Base-by-base conservation (phyloP, 2,329 filamentous ascomycete species). In the Bertia moriformis region DNA sequence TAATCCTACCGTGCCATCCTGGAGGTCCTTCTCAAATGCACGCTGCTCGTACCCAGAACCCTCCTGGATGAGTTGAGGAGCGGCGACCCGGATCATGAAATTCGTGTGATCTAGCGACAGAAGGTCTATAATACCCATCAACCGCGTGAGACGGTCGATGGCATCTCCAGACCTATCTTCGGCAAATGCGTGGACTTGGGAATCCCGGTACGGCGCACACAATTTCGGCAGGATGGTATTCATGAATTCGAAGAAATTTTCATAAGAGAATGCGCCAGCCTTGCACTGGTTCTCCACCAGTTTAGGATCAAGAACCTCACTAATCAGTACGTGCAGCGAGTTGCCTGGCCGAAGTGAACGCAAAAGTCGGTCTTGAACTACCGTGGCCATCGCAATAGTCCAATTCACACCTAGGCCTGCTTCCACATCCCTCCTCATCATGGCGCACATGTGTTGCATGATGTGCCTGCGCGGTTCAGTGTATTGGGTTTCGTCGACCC, bases 331-430 rank as follows among this genome's bases (percentile, higher is more conserved):
- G 48, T 78, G 63, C 52, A 78, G 68, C 3, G 71, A 73, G 50
- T 76, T 77, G 4, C 71, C 72, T 17, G 67, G 65, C 48, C 67
- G 71, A 39, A 79, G 54, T 42, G 77, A 65, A 19, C 69, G 66
- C 29, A 78, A 52, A 18, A 80, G 58, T 47, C 76, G 77, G 38
- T 68, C 67, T 37, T 72, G 66, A 35, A 80, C 70, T 43, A 78
- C 73, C 36, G 76, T 70, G n/a, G 73, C 74, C 62, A 78, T 76
- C n/a, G 72, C 70, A 17, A 73, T 63, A 14, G 71, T 78, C 75
- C 75, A 80, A 14, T 63, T 55, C 3, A 66, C 63, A 14, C 68
- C 68, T 39, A 69, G 59, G 14, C 69, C 71, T 19, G 65, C 60
- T 45, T 69, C 67, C 38, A 74, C 71, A 40, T 69, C 72, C 41